Percentiles rank a stretch among this genome's conserved stretches.
Conservation (phyloP, 441 rosid species). For the Populus hybrid region DNA sequence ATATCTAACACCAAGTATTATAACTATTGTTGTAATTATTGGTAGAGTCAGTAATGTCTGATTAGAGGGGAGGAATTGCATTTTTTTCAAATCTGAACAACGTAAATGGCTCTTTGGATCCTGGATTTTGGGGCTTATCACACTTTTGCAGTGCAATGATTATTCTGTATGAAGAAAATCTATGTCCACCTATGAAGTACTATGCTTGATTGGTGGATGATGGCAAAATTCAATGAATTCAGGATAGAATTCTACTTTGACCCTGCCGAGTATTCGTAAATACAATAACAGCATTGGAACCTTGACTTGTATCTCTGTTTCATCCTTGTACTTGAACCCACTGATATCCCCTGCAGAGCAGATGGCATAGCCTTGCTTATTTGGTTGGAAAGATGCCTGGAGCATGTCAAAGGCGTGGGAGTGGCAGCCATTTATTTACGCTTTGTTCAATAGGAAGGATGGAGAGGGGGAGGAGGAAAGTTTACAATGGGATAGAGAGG, state of each 20-base stretch:
- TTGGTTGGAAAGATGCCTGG: neutral
- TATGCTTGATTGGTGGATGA: neutral
- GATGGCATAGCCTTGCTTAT: no score
- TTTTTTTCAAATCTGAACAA: neutral
- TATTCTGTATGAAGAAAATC: neutral
- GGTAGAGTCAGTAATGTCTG: neutral
- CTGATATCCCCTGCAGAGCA: neutral
- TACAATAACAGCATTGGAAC: neutral
- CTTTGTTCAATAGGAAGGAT: no score
- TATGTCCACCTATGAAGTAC: neutral
- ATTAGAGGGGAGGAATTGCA: neutral
- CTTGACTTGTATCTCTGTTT: neutral
- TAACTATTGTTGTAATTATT: neutral
- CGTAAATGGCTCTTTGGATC: neutral
- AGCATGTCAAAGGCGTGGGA: neutral
- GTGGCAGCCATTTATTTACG: neutral
- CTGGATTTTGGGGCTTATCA: neutral
- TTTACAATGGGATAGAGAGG: no score
- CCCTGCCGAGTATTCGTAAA: neutral
- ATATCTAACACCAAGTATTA: neutral
- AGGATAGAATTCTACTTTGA: neutral
- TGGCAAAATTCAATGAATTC: neutral
- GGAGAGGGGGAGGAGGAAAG: no score
- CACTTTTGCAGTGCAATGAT: neutral
- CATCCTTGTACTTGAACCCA: neutral